Conservation (phyloP, 164 flowering plant genomes). For the Akebia trifoliata region DNA sequence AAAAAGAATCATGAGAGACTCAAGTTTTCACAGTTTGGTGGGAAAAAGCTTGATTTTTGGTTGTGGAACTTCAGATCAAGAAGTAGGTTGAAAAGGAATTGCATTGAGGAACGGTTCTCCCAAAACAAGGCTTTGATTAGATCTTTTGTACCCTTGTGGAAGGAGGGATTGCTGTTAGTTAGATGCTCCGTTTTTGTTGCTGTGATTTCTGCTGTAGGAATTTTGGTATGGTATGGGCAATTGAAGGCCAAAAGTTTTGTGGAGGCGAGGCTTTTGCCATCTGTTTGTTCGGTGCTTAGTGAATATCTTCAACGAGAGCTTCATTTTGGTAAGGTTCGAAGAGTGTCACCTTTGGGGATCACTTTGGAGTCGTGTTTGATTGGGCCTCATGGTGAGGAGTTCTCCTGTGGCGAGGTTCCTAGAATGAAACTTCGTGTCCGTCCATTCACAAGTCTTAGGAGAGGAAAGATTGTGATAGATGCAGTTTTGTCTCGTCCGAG, state of each 20-base stretch:
- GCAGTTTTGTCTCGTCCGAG: constrained; percentile 75
- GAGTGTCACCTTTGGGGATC: constrained; percentile 79
- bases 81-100: constrained; percentile 41
- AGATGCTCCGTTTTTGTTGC: constrained; percentile 72
- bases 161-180: constrained; percentile 68
- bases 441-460: constrained; percentile 82
- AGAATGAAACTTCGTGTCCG: constrained; percentile 64
- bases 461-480: constrained; percentile 94
- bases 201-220: constrained; percentile 71
- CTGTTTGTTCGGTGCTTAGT: constrained; percentile 70
- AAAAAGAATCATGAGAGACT: constrained; percentile 33
- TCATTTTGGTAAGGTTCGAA: constrained; percentile 67
- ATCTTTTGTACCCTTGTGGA: constrained; percentile 62
- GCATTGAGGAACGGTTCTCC: constrained; percentile 49
- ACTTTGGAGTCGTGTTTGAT: constrained; percentile 79
- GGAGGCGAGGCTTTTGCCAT: constrained; percentile 77
- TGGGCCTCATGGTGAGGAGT: constrained; percentile 82
- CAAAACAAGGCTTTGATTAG: constrained; percentile 49
- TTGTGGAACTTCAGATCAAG: constrained; percentile 34
- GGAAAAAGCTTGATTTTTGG: constrained; percentile 39
- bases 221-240: constrained; percentile 81
- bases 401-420: constrained; percentile 84
- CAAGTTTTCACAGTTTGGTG: constrained; percentile 50
- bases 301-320: constrained; percentile 80
- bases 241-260: constrained; percentile 53